Evolutionary conservation across 129 eudicot genomes (phyloP).

Genomic region (Artemisia argyi): DNA sequence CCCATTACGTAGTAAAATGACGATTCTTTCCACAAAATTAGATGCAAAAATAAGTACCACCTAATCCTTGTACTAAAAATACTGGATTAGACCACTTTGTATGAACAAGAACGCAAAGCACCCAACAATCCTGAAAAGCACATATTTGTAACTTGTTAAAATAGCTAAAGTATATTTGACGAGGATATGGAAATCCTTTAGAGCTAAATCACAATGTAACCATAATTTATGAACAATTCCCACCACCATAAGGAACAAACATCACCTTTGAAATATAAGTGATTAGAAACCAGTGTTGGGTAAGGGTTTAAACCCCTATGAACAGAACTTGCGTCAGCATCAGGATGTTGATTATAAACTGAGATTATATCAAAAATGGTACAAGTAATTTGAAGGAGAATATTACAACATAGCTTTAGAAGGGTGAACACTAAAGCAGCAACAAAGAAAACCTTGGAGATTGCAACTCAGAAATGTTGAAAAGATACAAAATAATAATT

Average conservation of each 20-base stretch:
- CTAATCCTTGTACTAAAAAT: constrained; percentile 70
- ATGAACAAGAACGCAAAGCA: constrained; percentile 90
- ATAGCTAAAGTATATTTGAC: background rate
- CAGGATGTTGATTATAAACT: too few species aligned
- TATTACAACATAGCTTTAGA: too few species aligned
- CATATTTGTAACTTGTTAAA: constrained; percentile 3
- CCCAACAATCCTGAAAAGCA: constrained; percentile 63
- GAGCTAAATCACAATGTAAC: constrained; percentile 37
- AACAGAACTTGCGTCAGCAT: background rate
- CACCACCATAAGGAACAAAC: constrained; percentile 75
- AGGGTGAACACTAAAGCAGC: too few species aligned
- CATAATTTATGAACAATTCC: constrained; percentile 74
- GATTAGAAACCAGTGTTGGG: background rate
- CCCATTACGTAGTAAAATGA: constrained; percentile 49
- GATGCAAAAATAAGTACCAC: constrained; percentile 52
- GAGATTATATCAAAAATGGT: too few species aligned
- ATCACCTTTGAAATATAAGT: constrained; percentile 47
- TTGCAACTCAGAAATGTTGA: too few species aligned
- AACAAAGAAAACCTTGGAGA: too few species aligned
- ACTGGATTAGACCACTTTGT: constrained; percentile 86
- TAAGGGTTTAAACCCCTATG: background rate
- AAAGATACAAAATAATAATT: too few species aligned
- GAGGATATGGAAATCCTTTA: background rate
- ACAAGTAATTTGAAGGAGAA: too few species aligned
- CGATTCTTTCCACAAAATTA: constrained; percentile 62